Percentiles rank a stretch among this genome's conserved stretches.
Evolutionary conservation across 805 yeast species (phyloP).

Genomic region (Candida incommunis): DNA sequence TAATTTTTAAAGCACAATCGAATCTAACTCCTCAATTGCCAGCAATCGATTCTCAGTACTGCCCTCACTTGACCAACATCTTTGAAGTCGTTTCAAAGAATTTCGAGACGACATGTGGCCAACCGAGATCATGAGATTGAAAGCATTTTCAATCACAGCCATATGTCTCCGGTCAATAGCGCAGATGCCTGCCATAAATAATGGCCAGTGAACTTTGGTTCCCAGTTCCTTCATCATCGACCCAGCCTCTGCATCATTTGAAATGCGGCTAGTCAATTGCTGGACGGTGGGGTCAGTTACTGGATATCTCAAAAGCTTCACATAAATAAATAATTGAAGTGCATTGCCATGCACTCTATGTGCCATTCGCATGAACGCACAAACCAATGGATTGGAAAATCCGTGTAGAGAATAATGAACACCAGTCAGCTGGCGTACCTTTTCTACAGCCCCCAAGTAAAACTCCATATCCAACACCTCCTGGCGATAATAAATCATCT

Average conservation of each 20-base stretch:
- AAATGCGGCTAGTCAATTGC: neutral
- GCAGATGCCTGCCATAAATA: slow-evolving; percentile 8
- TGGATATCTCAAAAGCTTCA: slow-evolving; percentile 2
- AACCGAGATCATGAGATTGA: slow-evolving; percentile 5
- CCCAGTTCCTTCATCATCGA: slow-evolving; percentile 8
- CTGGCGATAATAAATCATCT: neutral
- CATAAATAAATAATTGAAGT: slow-evolving; percentile 6
- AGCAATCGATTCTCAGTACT: slow-evolving; percentile 1
- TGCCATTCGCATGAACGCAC: slow-evolving; percentile 5
- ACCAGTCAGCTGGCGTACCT: slow-evolving; percentile 2
- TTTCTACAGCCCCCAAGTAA: neutral
- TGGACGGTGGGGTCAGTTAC: slow-evolving; percentile 3
- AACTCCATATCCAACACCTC: neutral
- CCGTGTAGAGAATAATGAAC: slow-evolving; percentile 3
- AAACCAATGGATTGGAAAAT: neutral
- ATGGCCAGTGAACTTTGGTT: slow-evolving; percentile 9
- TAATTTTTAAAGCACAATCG: slow-evolving; percentile 7
- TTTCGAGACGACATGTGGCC: slow-evolving; percentile 8
- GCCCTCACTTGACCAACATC: slow-evolving; percentile 8
- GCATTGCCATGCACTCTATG: slow-evolving; percentile 7
- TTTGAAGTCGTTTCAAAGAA: slow-evolving; percentile 7
- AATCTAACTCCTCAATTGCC: slow-evolving; percentile 7
- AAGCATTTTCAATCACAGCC: slow-evolving; percentile 5
- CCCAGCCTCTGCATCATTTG: slow-evolving; percentile 3
- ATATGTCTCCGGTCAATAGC: slow-evolving; percentile 5